Conservation (phyloP, 2,329 filamentous ascomycete genomes). For the Xylariales sp. region DNA sequence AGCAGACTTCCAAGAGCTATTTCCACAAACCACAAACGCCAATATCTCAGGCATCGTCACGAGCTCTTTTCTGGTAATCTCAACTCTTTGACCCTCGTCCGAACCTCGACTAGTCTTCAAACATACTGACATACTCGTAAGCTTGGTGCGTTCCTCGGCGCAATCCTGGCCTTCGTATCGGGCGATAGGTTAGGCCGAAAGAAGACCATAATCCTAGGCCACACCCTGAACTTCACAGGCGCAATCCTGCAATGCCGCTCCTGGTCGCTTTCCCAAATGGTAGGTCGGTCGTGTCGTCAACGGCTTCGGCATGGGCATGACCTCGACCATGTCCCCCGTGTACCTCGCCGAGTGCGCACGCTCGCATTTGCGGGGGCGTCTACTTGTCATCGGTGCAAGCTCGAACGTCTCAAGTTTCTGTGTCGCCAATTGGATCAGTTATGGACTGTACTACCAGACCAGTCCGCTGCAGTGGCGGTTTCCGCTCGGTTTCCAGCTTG, state of each 20-base stretch:
- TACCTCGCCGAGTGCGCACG: constrained; percentile 24
- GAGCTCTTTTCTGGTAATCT: constrained; percentile 36
- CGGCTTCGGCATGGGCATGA: constrained; percentile 25
- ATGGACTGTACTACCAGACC: constrained; percentile 29
- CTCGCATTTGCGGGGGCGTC: constrained; percentile 20
- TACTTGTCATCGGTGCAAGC: constrained; percentile 23
- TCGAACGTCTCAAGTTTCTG: constrained; percentile 34
- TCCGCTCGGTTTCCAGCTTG: constrained; percentile 31
- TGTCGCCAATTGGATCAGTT: constrained; percentile 44
- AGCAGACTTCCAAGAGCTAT: constrained; percentile 31
- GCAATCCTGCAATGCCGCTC: constrained; percentile 49
- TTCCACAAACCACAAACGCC: constrained; percentile 32
- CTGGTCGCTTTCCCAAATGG: constrained; percentile 22
- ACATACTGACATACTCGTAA: neutral
- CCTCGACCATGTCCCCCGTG: constrained; percentile 25
- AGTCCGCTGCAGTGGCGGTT: constrained; percentile 32
- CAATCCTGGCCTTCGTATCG: constrained; percentile 56
- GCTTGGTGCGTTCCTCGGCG: constrained; percentile 64
- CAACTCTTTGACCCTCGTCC: neutral
- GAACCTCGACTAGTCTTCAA: neutral
- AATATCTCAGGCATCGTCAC: constrained; percentile 39
- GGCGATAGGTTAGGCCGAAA: constrained; percentile 65
- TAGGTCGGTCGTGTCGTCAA: constrained; percentile 24
- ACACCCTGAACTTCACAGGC: constrained; percentile 57
- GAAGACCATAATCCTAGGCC: constrained; percentile 57